Evolutionary conservation across 768 basidiomycete genomes (phyloP).

Genomic region (Suillus fuscotomentosus): DNA sequence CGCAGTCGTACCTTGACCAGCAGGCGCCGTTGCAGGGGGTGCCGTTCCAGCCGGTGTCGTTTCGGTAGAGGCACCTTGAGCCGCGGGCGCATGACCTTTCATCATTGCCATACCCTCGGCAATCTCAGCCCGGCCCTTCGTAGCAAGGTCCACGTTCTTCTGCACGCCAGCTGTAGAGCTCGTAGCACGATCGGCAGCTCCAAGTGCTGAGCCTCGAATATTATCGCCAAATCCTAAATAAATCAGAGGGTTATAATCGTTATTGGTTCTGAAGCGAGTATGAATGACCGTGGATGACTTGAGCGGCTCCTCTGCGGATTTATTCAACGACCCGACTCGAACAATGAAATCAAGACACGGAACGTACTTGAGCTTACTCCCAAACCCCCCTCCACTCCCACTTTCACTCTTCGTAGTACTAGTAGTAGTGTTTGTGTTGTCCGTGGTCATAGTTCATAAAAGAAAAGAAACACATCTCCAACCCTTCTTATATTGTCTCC

Average conservation of each 20-base stretch:
- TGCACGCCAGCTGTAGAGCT: conserved; percentile 21
- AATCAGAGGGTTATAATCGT: conserved; percentile 3
- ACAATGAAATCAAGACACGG: neutral
- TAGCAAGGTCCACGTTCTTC: conserved; percentile 35
- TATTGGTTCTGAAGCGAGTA: neutral
- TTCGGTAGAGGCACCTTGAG: neutral
- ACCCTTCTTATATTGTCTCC: neutral
- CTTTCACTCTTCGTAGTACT: neutral
- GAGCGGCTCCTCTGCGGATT: conserved; percentile 31
- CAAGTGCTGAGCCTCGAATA: conserved; percentile 42
- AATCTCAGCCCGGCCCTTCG: conserved; percentile 39
- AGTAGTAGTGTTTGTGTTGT: neutral
- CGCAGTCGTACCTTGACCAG: neutral
- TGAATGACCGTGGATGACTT: conserved; percentile 35
- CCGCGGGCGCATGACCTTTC: conserved; percentile 12
- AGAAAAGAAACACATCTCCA: neutral
- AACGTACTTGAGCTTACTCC: conserved; percentile 15
- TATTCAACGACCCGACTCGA: neutral
- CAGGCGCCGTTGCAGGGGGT: neutral
- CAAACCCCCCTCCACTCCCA: conserved; percentile 13
- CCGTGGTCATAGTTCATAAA: neutral
- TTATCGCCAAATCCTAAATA: conserved; percentile 42
- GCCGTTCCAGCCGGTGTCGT: neutral
- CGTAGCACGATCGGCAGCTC: conserved; percentile 36
- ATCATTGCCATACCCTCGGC: conserved; percentile 36